Evolutionary conservation across 805 yeast genomes (phyloP), one percentile per base, ranked within the genome.

Genomic region (Starmera quercuum): DNA sequence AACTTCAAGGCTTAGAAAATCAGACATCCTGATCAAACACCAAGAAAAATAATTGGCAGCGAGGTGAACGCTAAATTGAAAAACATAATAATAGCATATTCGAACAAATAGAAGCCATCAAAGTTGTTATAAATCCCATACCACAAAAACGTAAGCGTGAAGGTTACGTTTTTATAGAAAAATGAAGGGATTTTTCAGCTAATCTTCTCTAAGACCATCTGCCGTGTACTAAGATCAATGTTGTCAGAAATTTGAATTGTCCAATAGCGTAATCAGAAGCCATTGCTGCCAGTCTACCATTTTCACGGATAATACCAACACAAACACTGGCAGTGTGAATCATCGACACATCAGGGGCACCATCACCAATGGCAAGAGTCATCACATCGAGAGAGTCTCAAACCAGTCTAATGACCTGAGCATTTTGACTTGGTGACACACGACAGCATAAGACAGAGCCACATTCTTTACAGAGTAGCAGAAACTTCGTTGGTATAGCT

Each of bases 261-360:
- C 88, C 92, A 48, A 83, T 61, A 12, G 88, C 94, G 58, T 82
- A 83, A 61, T 83, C 94, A 2, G 90, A 77, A 17, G 87, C 77
- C 94, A 83, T 83, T 6, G 75, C 90, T 13, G 92, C 92, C 57
- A 82, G 92, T 41, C 92, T 64, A 49, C 94, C 94, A 61, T 83
- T 92, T 62, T 83, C 92, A 61, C 94, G 92, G 6, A 88, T 90
- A 34, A 83, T 82, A 49, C 94, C 94, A 27, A 50, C 53, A 37
- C 55, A 53, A 33, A 83, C 81, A 57, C 83, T 78, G 1, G 92
- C 90, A 19, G 87, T 80, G 54, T 83, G 94, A 45, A 83, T 83
- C 94, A 83, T 83, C 7, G 94, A 87, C 42, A 83, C 92, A 61
- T 83, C 94, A 54, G 83, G 83, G 15, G 92, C 78, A 36, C 94